Base-by-base conservation (phyloP, 352 stramenopile genomes). In the Phytopythium helicoides region DNA sequence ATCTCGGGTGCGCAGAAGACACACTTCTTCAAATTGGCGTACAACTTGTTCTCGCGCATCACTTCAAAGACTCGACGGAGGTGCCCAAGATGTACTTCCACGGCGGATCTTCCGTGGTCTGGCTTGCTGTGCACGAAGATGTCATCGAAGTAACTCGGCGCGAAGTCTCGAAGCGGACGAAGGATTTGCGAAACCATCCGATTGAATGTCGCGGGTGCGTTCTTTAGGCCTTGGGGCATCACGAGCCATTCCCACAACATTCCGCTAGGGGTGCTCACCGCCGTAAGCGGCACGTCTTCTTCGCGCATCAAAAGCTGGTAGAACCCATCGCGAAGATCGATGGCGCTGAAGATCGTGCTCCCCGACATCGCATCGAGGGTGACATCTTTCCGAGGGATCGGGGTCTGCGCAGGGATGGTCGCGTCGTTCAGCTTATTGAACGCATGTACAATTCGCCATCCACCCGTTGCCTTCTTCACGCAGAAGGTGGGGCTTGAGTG, bases 371-470 rank as follows among this genome's bases (percentile, higher is more conserved):
- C 38, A 26, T 70, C 31, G 3, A 66, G 31, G 4, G 68, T 40
- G 2, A 75, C 37, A 25, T 68, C 58, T 19, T 74, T 67, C 0
- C 65, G 26, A 0, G 62, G 58, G 12, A 74, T 72, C 46, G 54
- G 68, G 18, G 52, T 74, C 26, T 72, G 60, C 18, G 64, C 52
- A 0, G 57, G 53, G 4, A 75, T 56, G 0, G 58, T 75, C 2
- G 38, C 56, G 2, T 42, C 44, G 36, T 78, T 78, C 3, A 73
- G 47, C 37, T 66, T 75, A 44, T 73, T 73, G 45, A 58, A 71
- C 1, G 55, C 58, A 28, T 75, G 65, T 14, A 78, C 56, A 31
- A 74, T 70, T 1, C 51, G 37, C 54, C n/a, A n/a, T n/a, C n/a
- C n/a, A n/a, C n/a, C n/a, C n/a, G n/a, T n/a, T n/a, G n/a, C n/a